A percentile compares a stretch with the other conserved stretches of the same genome.
Conservation (phyloP, 2,329 filamentous ascomycete genomes). For the Xylaria sp. region DNA sequence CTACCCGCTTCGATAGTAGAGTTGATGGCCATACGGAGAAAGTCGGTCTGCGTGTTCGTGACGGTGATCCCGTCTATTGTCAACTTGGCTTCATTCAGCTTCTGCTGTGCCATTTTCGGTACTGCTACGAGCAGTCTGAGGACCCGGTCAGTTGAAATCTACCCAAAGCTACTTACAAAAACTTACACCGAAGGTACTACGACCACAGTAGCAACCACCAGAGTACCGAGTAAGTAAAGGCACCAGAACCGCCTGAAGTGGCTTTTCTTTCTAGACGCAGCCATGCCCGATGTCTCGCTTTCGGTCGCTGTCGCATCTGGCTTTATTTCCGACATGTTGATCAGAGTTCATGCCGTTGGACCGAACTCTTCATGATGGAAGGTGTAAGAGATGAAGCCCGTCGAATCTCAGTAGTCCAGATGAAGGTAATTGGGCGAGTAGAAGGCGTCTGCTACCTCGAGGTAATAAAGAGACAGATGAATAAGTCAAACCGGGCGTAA, state of each 20-base stretch:
- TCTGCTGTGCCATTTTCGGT: slow-evolving; percentile 66
- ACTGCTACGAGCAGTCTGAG: slow-evolving; percentile 66
- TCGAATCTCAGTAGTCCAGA: neutral
- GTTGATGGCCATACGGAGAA: slow-evolving; percentile 65
- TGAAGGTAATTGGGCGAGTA: neutral
- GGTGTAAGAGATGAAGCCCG: slow-evolving; percentile 4
- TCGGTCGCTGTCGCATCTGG: neutral
- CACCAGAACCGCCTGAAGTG: slow-evolving; percentile 71
- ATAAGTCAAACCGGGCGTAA: neutral
- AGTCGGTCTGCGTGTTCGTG: slow-evolving; percentile 57
- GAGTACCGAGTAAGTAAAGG: slow-evolving; percentile 64
- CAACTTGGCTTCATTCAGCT: slow-evolving; percentile 65
- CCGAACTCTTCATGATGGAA: neutral
- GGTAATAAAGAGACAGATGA: neutral
- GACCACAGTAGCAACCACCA: slow-evolving; percentile 61
- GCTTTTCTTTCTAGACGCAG: slow-evolving; percentile 50
- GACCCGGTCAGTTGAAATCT: slow-evolving; percentile 9
- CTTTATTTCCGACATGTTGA: slow-evolving; percentile 28
- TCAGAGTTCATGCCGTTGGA: neutral
- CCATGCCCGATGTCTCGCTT: neutral
- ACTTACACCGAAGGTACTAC: slow-evolving; percentile 71
- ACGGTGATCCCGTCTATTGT: slow-evolving; percentile 63
- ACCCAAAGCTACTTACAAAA: neutral
- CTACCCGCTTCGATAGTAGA: slow-evolving; percentile 65
- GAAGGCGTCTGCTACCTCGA: neutral